Conservation (phyloP, 495 filamentous ascomycete species). For the Tetracladium marchalianum region DNA sequence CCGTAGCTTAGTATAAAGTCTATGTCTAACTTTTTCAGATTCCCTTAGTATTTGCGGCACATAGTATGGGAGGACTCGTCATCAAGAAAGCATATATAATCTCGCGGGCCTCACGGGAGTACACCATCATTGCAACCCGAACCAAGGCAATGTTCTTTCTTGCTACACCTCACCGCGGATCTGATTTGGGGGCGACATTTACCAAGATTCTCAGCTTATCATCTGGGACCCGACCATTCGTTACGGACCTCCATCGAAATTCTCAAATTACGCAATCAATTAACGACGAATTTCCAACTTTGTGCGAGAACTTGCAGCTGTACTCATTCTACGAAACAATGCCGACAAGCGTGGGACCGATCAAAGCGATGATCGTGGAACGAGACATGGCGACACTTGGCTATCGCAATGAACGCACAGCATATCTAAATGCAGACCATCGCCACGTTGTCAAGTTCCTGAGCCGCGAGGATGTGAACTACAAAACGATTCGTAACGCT, state of each 20-base stretch:
- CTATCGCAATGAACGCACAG: constrained; percentile 30
- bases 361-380: constrained; percentile 27
- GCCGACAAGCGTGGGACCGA: constrained; percentile 23
- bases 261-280: constrained; percentile 28
- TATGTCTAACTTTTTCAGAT: constrained; percentile 18
- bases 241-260: constrained; percentile 29
- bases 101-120: constrained; percentile 15
- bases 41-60: constrained; percentile 35
- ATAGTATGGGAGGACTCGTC: constrained; percentile 45
- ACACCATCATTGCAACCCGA: constrained; percentile 15
- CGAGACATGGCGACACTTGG: constrained; percentile 36
- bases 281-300: constrained; percentile 40
- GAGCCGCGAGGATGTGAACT: constrained; percentile 30
- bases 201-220: constrained; percentile 24
- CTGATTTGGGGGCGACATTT: constrained; percentile 31
- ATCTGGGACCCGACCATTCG: constrained; percentile 24
- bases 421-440: constrained; percentile 36
- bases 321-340: constrained; percentile 41
- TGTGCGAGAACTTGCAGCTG: constrained; percentile 25
- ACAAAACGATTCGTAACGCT: constrained; percentile 27
- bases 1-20: neutral
- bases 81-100: constrained; percentile 35
- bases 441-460: constrained; percentile 37
- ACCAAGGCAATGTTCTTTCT: constrained; percentile 40
- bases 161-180: constrained; percentile 41